Conservation (phyloP, 2,329 filamentous ascomycete genomes). For the Microsporum ferrugineum region DNA sequence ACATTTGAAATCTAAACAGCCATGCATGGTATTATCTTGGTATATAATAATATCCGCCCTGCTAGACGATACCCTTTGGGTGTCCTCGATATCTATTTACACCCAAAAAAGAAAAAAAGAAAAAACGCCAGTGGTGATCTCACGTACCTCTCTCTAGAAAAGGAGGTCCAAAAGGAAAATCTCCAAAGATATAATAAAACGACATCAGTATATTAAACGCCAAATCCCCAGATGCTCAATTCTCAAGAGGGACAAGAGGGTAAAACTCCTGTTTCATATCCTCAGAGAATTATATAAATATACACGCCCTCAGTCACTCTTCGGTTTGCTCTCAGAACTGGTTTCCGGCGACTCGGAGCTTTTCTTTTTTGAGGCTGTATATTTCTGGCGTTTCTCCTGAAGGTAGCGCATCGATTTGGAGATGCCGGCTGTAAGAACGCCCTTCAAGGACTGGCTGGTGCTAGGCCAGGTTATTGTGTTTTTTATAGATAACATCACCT, state of each 20-base stretch:
- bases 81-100: neutral
- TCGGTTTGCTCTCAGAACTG: neutral
- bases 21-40: neutral
- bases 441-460: slow-evolving; percentile 76
- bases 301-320: neutral
- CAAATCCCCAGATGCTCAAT: neutral
- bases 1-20: no score
- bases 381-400: slow-evolving; percentile 55
- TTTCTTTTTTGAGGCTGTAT: neutral
- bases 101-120: neutral
- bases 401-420: slow-evolving; percentile 62
- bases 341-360: neutral
- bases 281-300: neutral
- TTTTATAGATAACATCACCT: slow-evolving; percentile 65
- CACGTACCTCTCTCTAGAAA: neutral
- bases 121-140: neutral
- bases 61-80: neutral
- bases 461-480: slow-evolving; percentile 90
- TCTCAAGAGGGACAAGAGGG: neutral
- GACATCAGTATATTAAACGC: neutral
- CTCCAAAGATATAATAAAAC: neutral
- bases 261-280: neutral
- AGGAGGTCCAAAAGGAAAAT: neutral
- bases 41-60: neutral
- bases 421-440: slow-evolving; percentile 65